Evolutionary conservation across 768 basidiomycete species (phyloP), one percentile per base, ranked within the genome.

Genomic region (Agaricus sinodeliciosus): DNA sequence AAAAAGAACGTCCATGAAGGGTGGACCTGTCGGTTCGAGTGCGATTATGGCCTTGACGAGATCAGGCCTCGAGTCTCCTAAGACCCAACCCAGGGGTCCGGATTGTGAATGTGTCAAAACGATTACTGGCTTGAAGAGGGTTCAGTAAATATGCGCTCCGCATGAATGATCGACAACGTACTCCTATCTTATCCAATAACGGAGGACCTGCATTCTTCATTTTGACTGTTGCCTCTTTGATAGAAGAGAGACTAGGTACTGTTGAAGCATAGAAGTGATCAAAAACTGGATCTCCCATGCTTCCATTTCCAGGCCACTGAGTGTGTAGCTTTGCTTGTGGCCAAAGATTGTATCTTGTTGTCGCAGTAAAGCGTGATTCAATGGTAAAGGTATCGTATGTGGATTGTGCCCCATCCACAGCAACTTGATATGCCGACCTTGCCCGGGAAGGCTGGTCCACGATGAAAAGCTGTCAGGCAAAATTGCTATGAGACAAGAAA

Each of bases 251-350:
- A 41, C 66, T 60, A 4, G 76, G 76, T 19, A 75, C 62, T 3
- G 67, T 67, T 0, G 77, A 74, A 4, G 68, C 65, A 49, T 71
- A 79, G 56, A 79, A 76, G 18, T 62, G 62, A 43, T 79, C 70
- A 49, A 79, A 80, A 9, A 60, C 59, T 0, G 68, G 57, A 48
- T 80, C 78, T 3, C 76, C 76, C 26, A 63, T 59, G 44, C 63
- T 70, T n/a, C 78, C 78, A 47, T 70, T 73, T 15, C 78, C 78
- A 2, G 75, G 77, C 78, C 78, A 79, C 53, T 78, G 76, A 0
- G 74, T 78, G 43, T 77, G 76, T 40, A 76, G 59, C 1, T 57
- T 54, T 3, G 77, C 73, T 57, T 75, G 68, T 0, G 76, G 72
- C 78, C 78, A 79, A 31, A 76, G 61, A 15, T 66, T 59, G 56